Percentiles rank a stretch among this genome's conserved stretches.
phyloP scores from a whole-genome alignment of 1,284 basidiomycete species.

The Prillingera fragicola region DNA sequence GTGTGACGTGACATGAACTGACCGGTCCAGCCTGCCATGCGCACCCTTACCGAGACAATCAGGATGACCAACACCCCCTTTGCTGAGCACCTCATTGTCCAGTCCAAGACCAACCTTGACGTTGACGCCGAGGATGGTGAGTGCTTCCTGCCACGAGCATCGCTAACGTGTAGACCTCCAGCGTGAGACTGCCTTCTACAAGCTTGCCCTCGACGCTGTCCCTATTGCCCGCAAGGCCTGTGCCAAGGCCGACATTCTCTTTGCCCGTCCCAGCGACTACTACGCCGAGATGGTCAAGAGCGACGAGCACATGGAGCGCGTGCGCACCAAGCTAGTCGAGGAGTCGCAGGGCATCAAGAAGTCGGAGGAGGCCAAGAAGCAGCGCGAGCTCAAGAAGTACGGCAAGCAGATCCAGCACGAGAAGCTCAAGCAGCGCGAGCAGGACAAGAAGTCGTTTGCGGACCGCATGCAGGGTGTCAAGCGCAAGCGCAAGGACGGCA shows the following conservation, averaged over 20 bases:
- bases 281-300: constrained; percentile 99
- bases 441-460: constrained; percentile 74
- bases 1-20: background rate
- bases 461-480: constrained; percentile 77
- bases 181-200: constrained; percentile 94
- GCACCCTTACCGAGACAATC: constrained; percentile 71
- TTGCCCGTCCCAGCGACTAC: constrained; percentile 89
- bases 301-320: constrained; percentile 95
- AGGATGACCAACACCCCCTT: constrained; percentile 71
- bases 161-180: constrained; percentile 60
- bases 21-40: constrained; percentile 62
- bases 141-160: constrained; percentile 6
- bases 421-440: constrained; percentile 71
- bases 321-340: constrained; percentile 83
- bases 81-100: constrained; percentile 75
- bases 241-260: constrained; percentile 65
- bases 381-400: constrained; percentile 94
- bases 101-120: constrained; percentile 67
- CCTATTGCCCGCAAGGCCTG: constrained; percentile 69
- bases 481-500: constrained; percentile 78
- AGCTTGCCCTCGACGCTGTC: constrained; percentile 82
- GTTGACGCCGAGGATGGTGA: constrained; percentile 60
- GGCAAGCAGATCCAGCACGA: constrained; percentile 93
- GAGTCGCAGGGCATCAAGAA: constrained; percentile 84
- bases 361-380: constrained; percentile 82